phyloP scores from a whole-genome alignment of 176 grass and related monocot species.

The Rhynchospora tenuis region DNA sequence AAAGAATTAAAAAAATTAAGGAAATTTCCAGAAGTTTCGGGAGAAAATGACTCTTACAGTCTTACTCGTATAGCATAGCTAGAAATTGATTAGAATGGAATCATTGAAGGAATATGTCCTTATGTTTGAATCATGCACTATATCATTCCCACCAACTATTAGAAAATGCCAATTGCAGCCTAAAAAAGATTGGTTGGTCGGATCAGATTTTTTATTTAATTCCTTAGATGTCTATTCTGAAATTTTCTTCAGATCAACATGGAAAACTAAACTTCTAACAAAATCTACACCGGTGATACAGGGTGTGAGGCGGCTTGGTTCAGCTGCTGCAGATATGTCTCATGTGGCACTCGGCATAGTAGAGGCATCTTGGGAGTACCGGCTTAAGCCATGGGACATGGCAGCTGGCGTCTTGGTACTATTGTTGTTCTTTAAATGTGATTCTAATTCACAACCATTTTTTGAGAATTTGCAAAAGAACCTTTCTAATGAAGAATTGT shows the following conservation, averaged over 20 bases:
- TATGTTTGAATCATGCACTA: neutral
- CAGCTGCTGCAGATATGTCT: constrained; percentile 88
- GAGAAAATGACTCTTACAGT: neutral
- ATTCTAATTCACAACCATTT: neutral
- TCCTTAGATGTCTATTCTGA: too few species aligned
- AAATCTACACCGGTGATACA: neutral
- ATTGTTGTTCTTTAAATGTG: constrained; percentile 7
- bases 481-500: neutral
- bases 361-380: constrained; percentile 95
- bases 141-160: neutral
- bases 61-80: neutral
- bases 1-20: neutral
- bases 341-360: constrained; percentile 88
- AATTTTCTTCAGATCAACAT: neutral
- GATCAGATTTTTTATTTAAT: too few species aligned
- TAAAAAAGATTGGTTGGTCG: too few species aligned
- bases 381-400: constrained; percentile 98
- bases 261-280: neutral
- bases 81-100: neutral
- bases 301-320: constrained; percentile 93
- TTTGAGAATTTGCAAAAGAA: neutral
- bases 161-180: neutral
- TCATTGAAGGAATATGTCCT: neutral
- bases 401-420: constrained; percentile 88
- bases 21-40: neutral